Conservation (phyloP, 1,284 basidiomycete species). For the Apiotrichum brassicae region DNA sequence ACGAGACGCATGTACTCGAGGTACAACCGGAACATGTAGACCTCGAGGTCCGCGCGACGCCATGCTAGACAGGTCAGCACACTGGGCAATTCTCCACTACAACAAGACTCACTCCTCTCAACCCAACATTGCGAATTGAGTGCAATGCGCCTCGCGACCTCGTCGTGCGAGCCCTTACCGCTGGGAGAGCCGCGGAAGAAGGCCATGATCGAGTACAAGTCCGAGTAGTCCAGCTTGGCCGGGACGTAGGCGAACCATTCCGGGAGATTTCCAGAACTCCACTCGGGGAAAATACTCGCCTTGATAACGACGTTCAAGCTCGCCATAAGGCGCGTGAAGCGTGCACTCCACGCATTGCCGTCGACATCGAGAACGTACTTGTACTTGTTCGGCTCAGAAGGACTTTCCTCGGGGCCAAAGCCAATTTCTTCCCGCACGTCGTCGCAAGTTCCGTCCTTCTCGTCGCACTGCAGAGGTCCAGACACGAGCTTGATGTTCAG, state of each 20-base stretch:
- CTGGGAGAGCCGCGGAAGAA: slow-evolving; percentile 47
- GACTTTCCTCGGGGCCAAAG: slow-evolving; percentile 38
- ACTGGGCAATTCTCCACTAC: neutral
- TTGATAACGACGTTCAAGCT: slow-evolving; percentile 46
- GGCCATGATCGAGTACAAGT: slow-evolving; percentile 46
- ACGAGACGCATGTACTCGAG: slow-evolving; percentile 55
- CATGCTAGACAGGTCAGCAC: slow-evolving; percentile 25
- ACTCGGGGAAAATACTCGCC: slow-evolving; percentile 48
- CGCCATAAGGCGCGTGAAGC: slow-evolving; percentile 47
- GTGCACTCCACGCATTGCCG: slow-evolving; percentile 47
- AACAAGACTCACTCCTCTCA: slow-evolving; percentile 37
- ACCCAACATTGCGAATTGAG: slow-evolving; percentile 50
- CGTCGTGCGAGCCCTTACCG: slow-evolving; percentile 45
- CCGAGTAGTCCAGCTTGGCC: slow-evolving; percentile 48
- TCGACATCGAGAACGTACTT: slow-evolving; percentile 49
- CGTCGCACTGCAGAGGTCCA: slow-evolving; percentile 45
- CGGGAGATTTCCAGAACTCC: slow-evolving; percentile 45
- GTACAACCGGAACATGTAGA: slow-evolving; percentile 49
- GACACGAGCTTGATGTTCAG: slow-evolving; percentile 45
- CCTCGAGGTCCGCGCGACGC: slow-evolving; percentile 44
- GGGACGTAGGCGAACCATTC: slow-evolving; percentile 49
- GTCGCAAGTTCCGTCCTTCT: slow-evolving; percentile 44
- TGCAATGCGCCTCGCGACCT: slow-evolving; percentile 47
- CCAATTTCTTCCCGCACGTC: slow-evolving; percentile 44
- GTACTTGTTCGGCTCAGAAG: slow-evolving; percentile 43